These are phyloP conservation scores for Prunus fruticosa DNA, from an alignment of 306 rosid genomes.

Conservation along the genomic window DNA sequence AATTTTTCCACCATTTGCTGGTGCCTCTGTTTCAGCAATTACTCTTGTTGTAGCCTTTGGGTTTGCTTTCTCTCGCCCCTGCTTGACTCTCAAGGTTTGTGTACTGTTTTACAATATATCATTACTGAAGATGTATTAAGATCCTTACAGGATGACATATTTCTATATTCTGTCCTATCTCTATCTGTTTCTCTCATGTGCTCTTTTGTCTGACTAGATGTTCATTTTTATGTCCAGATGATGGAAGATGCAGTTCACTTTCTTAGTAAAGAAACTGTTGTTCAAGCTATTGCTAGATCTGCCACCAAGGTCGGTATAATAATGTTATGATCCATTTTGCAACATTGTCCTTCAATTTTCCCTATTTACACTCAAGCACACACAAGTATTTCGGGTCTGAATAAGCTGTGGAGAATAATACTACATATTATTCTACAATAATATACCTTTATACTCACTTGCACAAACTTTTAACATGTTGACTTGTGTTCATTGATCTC, in stretches of 20 bases:
- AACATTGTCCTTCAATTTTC: neutral
- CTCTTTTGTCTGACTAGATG: conserved; percentile 12
- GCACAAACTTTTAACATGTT: neutral
- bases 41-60: conserved; percentile 98
- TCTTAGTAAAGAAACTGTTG: conserved; percentile 89
- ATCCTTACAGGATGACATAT: neutral
- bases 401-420: neutral
- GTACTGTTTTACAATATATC: neutral
- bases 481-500: neutral
- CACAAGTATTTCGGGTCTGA: neutral
- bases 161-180: neutral
- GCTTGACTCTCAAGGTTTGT: conserved; percentile 90
- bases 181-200: neutral
- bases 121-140: neutral
- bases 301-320: conserved; percentile 78
- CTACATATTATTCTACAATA: neutral
- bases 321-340: neutral
- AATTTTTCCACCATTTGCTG: conserved; percentile 98
- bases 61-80: conserved; percentile 98
- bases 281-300: conserved; percentile 96
- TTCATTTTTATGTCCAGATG: conserved; percentile 51
- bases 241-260: conserved; percentile 98
- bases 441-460: neutral
- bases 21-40: conserved; percentile 96
- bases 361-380: neutral